Evolutionary conservation across 495 filamentous ascomycete genomes (phyloP), one percentile per base, ranked within the genome.

Genomic region (Cladorrhinum samala): DNA sequence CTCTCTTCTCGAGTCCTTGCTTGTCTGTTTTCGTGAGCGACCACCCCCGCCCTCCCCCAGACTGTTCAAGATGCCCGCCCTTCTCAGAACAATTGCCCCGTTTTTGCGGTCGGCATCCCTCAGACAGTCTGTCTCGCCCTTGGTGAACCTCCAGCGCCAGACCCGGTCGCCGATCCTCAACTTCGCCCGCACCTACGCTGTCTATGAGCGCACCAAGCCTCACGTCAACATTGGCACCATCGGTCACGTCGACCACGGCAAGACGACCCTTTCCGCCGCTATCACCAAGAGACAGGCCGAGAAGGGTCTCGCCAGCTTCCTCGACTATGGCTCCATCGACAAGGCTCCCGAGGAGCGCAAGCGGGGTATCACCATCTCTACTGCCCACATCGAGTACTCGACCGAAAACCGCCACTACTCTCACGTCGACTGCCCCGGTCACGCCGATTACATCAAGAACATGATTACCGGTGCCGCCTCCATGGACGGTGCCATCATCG

Each of bases 361-460:
- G 80, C 94, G 93, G 83, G 93, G 93, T 85, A 98, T 98, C 73
- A 98, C 93, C 66, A 98, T 98, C 75, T 89, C 93, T 44, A 89
- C 92, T 38, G 89, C 93, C 56, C 93, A 98, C 76, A 95, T 98
- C 74, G 93, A 98, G 77, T 98, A 96, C 74, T 77, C 86, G 64
- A 97, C 93, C 67, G 87, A 95, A 4, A 69, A 68, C 60, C 83
- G 94, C 59, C 93, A 98, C 77, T 98, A 98, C 77, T 91, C 93
- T 63, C 93, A 98, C 82, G 93, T 98, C 77, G 93, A 98, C 82
- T 98, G 93, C 72, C 93, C 93, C 50, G 93, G 93, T 72, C 93
- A 98, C 83, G 93, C 93, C 68, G 93, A 98, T 89, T 98, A 97
- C 80, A 96, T 98, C 76, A 98, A 98, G 84, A 98, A 98, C 83